Percentiles rank a stretch among this genome's conserved stretches.
phyloP scores from a whole-genome alignment of 192 early-diverging fungal species.

The Backusella parvicylindrica region DNA sequence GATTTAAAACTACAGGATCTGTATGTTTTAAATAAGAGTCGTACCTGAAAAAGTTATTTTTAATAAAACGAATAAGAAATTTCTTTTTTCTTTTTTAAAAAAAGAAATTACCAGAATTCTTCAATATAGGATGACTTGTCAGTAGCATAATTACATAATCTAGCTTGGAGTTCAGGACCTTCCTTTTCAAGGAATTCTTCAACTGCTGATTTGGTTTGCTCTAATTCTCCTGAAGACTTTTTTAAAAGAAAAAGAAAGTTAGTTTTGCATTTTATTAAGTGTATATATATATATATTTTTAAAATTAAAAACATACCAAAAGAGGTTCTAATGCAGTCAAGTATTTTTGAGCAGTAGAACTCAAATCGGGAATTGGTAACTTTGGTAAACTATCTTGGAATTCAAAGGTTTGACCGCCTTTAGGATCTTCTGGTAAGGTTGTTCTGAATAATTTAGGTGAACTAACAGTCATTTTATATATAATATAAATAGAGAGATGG shows the following conservation, averaged over 20 bases:
- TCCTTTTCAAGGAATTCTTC: slow-evolving; percentile 39
- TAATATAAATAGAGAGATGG: not conserved
- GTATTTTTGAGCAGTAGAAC: slow-evolving; percentile 42
- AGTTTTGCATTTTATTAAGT: slow-evolving; percentile 22
- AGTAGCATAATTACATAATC: slow-evolving; percentile 44
- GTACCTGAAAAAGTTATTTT: slow-evolving; percentile 22
- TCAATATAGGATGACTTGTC: slow-evolving; percentile 46
- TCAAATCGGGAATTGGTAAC: slow-evolving; percentile 56
- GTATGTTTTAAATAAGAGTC: slow-evolving; percentile 41
- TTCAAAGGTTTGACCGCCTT: slow-evolving; percentile 43
- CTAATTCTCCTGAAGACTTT: slow-evolving; percentile 41
- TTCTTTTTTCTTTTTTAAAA: too few species aligned
- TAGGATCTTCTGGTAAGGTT: not conserved
- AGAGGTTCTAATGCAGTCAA: slow-evolving; percentile 47
- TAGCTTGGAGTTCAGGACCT: slow-evolving; percentile 56
- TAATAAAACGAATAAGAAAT: not conserved
- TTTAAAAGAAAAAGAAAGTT: slow-evolving; percentile 44
- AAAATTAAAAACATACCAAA: slow-evolving; percentile 41
- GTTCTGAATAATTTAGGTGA: not conserved
- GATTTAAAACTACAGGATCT: slow-evolving; percentile 42
- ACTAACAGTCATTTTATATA: not conserved
- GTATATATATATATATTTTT: too few species aligned
- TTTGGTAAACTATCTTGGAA: slow-evolving; percentile 55
- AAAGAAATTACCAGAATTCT: slow-evolving; percentile 39
- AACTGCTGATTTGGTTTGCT: slow-evolving; percentile 31